phyloP scores from a whole-genome alignment of 176 grass and related monocot genomes.

The Oryza brachyantha region DNA sequence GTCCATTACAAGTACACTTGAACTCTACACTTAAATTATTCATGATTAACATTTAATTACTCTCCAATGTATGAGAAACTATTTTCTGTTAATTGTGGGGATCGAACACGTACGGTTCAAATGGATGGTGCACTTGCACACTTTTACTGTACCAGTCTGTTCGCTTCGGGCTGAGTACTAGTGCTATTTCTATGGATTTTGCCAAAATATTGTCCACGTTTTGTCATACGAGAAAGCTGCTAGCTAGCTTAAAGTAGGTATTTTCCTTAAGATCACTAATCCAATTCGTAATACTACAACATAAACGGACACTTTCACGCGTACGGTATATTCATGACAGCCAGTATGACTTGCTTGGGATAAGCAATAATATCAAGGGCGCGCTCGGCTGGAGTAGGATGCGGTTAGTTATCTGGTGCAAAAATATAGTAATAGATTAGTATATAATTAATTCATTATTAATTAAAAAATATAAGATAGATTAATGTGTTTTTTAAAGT shows the following conservation, averaged over 20 bases:
- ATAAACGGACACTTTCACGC: not conserved
- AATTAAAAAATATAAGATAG: too few species aligned
- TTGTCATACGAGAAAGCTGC: not conserved
- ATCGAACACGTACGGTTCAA: not conserved
- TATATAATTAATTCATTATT: too few species aligned
- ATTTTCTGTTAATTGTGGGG: not conserved
- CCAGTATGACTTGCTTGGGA: not conserved
- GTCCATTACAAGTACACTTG: not conserved
- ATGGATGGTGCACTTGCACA: not conserved
- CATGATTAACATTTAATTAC: not conserved
- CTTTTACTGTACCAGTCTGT: too few species aligned
- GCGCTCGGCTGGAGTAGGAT: too few species aligned
- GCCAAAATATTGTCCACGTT: not conserved
- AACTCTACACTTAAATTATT: not conserved
- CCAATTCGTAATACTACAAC: not conserved
- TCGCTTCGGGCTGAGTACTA: not conserved
- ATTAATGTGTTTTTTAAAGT: too few species aligned
- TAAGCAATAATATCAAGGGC: too few species aligned
- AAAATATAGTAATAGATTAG: too few species aligned
- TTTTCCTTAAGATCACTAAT: not conserved
- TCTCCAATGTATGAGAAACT: not conserved
- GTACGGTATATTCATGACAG: not conserved
- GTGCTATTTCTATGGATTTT: not conserved
- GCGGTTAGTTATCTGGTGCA: too few species aligned
- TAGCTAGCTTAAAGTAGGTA: not conserved